Evolutionary conservation across 306 rosid species (phyloP), one percentile per base, ranked within the genome.

Genomic region (Acacia crassicarpa): DNA sequence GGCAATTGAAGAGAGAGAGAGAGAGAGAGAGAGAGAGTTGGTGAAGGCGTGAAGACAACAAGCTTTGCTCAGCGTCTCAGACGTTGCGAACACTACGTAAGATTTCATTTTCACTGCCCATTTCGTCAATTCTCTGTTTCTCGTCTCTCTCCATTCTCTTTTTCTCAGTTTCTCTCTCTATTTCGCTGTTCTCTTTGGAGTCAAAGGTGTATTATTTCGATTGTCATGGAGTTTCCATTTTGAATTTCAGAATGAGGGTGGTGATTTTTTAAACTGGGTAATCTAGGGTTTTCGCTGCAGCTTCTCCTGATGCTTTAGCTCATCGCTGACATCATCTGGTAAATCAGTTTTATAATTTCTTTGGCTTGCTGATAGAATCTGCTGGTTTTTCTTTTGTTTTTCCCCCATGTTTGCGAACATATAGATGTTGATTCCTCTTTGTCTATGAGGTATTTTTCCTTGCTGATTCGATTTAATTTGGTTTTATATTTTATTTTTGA

Each of bases 321-420:
- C 67, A 67, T 78, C 56, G 49, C 83, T 77, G 74, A 70, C 87
- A 46, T 78, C 43, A 74, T 69, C 83, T 54, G 91, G 98, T 92
- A 87, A 38, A 84, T 86, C 38, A 25, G 25, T 63, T 67, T 74
- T 30, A 20, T 73, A 19, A n/a, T 15, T 33, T 25, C 23, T 81
- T 41, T 78, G 51, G 15, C 9, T 22, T 67, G 41, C 30, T 11
- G 43, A 23, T 71, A 45, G 48, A 83, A 63, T 69, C 54, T 63
- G 43, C 59, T 56, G 23, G 30, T 73, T 17, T 79, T 72, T 63
- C 25, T 43, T 71, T 43, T 41, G 17, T 49, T 49, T 16, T 6
- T 9, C 6, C 8, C 8, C 5, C 3, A 19, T 45, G 53, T 48
- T 14, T 80, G 35, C 43, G 17, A 14, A 2, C 30, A 6, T 7